Conservation (phyloP, 176 grass and related monocot genomes). For the Puccinellia tenuiflora region DNA sequence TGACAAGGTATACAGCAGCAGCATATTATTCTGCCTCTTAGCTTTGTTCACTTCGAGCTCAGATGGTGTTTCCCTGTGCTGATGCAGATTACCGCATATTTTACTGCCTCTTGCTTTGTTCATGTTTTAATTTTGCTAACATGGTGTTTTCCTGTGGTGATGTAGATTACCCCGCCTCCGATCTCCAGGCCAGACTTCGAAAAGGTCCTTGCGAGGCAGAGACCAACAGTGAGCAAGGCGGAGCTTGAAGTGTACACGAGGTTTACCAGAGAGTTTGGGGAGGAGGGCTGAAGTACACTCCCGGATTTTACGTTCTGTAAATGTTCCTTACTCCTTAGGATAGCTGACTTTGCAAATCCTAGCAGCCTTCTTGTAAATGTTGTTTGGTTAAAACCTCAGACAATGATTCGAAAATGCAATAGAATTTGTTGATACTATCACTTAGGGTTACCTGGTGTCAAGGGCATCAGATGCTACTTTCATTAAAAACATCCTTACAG, state of each 20-base stretch:
- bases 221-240: conserved; percentile 53
- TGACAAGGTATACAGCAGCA: conserved; percentile 21
- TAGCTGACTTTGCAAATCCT: background rate
- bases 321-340: background rate
- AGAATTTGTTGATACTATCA: background rate
- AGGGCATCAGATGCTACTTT: background rate
- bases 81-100: conserved; percentile 20
- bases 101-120: background rate
- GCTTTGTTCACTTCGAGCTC: background rate
- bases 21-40: background rate
- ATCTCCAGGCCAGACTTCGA: conserved; percentile 54
- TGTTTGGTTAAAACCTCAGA: background rate
- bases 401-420: background rate
- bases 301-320: background rate
- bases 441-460: background rate
- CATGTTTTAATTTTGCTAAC: background rate
- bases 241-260: conserved; percentile 45
- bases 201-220: conserved; percentile 50
- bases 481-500: background rate
- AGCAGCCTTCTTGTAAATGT: background rate
- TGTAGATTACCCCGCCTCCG: conserved; percentile 51
- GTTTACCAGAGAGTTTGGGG: conserved; percentile 19
- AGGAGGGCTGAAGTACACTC: background rate
- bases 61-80: background rate
- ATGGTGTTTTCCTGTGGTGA: background rate